Conservation (phyloP, 2,329 filamentous ascomycete species). For the Lasiodiplodia gonubiensis region DNA sequence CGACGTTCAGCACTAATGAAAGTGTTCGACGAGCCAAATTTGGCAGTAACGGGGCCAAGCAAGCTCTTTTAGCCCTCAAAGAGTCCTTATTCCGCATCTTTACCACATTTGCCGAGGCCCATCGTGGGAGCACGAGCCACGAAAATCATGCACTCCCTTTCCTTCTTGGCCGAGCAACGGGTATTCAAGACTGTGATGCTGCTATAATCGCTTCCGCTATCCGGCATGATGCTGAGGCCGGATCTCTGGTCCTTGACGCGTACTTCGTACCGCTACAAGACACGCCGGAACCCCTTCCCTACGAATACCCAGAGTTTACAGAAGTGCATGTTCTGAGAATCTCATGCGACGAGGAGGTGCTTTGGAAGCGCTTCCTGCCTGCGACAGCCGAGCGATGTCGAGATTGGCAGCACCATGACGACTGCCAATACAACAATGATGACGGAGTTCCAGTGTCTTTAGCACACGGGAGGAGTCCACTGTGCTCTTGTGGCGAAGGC, state of each 20-base stretch:
- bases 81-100: neutral
- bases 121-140: neutral
- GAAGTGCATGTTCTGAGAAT: neutral
- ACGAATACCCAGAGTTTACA: neutral
- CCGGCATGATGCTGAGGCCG: neutral
- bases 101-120: neutral
- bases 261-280: neutral
- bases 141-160: neutral
- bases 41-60: neutral
- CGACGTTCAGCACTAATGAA: neutral
- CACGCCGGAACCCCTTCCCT: neutral
- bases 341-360: neutral
- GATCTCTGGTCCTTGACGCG: slow-evolving; percentile 2
- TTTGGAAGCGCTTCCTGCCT: slow-evolving; percentile 1
- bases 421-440: slow-evolving; percentile 2
- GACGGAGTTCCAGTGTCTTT: neutral
- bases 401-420: neutral
- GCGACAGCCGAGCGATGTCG: slow-evolving; percentile 9
- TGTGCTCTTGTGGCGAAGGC: slow-evolving; percentile 46
- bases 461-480: neutral
- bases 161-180: neutral
- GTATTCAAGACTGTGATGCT: neutral
- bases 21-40: neutral
- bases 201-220: slow-evolving; percentile 4
- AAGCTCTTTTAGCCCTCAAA: neutral